phyloP scores from a whole-genome alignment of 345 rosid species.

The Eucalyptus marginata region DNA sequence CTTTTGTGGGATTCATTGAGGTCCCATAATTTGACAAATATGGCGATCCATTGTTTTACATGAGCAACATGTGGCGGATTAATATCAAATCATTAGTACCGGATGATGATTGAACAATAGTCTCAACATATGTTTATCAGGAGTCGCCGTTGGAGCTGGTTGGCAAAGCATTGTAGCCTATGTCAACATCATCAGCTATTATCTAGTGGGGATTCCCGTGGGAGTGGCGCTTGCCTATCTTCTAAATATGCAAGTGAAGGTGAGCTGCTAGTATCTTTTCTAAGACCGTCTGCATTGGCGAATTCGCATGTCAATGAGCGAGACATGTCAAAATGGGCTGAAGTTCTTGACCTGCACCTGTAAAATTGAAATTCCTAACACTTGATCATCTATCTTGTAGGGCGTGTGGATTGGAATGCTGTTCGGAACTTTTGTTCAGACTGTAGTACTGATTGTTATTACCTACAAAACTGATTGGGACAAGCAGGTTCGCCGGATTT shows the following conservation, averaged over 20 bases:
- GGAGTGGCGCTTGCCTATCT: slow-evolving; percentile 56
- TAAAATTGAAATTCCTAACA: neutral
- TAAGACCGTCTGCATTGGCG: neutral
- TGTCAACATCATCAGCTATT: slow-evolving; percentile 60
- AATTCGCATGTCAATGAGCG: neutral
- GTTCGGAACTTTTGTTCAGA: slow-evolving; percentile 55
- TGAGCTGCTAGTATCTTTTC: slow-evolving; percentile 1
- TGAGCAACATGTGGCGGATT: neutral
- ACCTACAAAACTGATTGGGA: slow-evolving; percentile 72
- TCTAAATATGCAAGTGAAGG: slow-evolving; percentile 41
- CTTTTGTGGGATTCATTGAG: neutral
- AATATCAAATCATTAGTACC: neutral
- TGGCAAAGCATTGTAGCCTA: slow-evolving; percentile 73
- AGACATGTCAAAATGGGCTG: neutral
- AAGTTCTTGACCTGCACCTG: neutral
- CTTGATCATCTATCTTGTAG: slow-evolving; percentile 5
- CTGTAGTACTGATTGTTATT: slow-evolving; percentile 33
- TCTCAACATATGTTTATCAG: slow-evolving; percentile 3
- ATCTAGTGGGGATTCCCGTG: slow-evolving; percentile 58
- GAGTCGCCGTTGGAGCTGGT: slow-evolving; percentile 75
- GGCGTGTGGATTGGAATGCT: slow-evolving; percentile 85
- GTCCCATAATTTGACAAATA: neutral
- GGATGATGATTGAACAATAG: neutral
- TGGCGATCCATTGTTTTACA: neutral
- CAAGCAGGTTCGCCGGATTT: slow-evolving; percentile 24